phyloP scores from a whole-genome alignment of 2,329 filamentous ascomycete species.

The Chrysoporthe puriensis region DNA sequence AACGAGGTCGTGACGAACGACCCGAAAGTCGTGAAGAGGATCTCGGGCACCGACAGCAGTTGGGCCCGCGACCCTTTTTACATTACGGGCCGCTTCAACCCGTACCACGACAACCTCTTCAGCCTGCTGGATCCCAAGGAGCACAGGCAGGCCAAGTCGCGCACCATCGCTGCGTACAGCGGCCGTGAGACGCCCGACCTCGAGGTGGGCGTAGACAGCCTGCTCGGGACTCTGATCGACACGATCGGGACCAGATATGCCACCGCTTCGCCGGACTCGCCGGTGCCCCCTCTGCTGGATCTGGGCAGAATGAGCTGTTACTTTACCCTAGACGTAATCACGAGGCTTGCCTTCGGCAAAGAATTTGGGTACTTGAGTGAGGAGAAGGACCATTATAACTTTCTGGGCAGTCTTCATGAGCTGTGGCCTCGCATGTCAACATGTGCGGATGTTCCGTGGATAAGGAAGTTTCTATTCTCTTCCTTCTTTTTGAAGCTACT shows the following conservation, averaged over 20 bases:
- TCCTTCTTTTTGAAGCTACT: slow-evolving; percentile 34
- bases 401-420: slow-evolving; percentile 43
- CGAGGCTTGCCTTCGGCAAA: slow-evolving; percentile 47
- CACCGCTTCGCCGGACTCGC: not conserved
- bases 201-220: slow-evolving; percentile 20
- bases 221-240: slow-evolving; percentile 9
- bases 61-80: slow-evolving; percentile 14
- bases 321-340: slow-evolving; percentile 54
- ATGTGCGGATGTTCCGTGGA: slow-evolving; percentile 46
- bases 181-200: slow-evolving; percentile 17
- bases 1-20: slow-evolving; percentile 33
- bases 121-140: slow-evolving; percentile 23
- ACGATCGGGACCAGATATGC: slow-evolving; percentile 3
- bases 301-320: slow-evolving; percentile 47
- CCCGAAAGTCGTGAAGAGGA: slow-evolving; percentile 30
- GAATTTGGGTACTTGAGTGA: slow-evolving; percentile 45
- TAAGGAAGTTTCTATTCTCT: slow-evolving; percentile 45
- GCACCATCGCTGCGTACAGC: slow-evolving; percentile 10
- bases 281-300: slow-evolving; percentile 42
- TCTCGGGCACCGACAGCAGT: slow-evolving; percentile 14
- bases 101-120: slow-evolving; percentile 21
- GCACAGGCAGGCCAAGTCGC: slow-evolving; percentile 36
- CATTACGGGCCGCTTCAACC: slow-evolving; percentile 17
- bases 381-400: slow-evolving; percentile 47
- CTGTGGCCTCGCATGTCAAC: slow-evolving; percentile 44